These are phyloP conservation scores for Solanum virginianum DNA, from an alignment of 257 asterid species.

Conservation along the genomic window DNA sequence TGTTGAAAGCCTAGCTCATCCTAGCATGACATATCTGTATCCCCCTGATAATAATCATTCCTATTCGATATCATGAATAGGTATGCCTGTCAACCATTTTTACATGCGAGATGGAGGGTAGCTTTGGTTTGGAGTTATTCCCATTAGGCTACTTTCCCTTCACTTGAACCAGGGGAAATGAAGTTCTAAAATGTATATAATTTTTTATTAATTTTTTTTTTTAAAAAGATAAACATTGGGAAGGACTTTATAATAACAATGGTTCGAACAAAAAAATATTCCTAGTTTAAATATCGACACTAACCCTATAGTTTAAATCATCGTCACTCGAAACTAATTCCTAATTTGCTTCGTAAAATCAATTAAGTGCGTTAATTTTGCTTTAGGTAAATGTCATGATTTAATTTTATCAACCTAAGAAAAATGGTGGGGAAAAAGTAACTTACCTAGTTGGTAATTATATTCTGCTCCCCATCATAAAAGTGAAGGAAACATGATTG, in stretches of 20 bases:
- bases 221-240: background rate
- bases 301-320: background rate
- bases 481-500: background rate
- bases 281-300: background rate
- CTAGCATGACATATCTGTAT: no score
- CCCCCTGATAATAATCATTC: no score
- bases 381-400: background rate
- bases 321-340: background rate
- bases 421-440: background rate
- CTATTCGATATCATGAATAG: no score
- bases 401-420: background rate
- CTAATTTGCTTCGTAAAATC: background rate
- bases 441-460: background rate
- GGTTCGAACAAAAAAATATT: background rate
- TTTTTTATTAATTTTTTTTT: background rate
- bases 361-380: background rate
- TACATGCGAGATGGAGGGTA: no score
- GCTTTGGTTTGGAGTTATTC: no score
- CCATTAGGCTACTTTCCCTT: no score
- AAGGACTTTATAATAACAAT: background rate
- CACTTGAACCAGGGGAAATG: background rate
- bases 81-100: no score
- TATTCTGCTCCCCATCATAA: background rate
- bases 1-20: no score
- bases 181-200: background rate